Evolutionary conservation across 495 filamentous ascomycete genomes (phyloP).

Genomic region (Lasiosphaeria hispida): DNA sequence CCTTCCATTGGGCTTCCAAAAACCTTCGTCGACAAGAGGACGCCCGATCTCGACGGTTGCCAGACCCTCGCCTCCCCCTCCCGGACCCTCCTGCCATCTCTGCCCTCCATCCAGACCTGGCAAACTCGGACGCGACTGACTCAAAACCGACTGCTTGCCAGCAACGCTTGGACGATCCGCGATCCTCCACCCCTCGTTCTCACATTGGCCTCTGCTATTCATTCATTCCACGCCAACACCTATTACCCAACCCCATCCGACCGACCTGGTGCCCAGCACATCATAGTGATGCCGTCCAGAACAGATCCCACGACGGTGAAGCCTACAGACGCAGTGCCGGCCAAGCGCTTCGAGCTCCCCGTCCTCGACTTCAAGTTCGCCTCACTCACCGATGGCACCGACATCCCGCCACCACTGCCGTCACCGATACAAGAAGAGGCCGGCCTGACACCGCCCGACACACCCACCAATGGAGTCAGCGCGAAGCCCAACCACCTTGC

Average conservation of each 20-base stretch:
- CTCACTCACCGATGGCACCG: conserved; percentile 55
- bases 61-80: neutral
- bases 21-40: no score
- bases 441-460: conserved; percentile 35
- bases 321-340: conserved; percentile 15
- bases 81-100: neutral
- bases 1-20: neutral
- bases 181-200: neutral
- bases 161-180: conserved; percentile 19
- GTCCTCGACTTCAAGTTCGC: conserved; percentile 50
- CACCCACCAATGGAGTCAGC: conserved; percentile 24
- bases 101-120: neutral
- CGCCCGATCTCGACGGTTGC: no score
- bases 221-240: conserved; percentile 4
- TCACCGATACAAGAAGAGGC: conserved; percentile 48
- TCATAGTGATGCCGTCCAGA: conserved; percentile 27
- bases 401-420: conserved; percentile 54
- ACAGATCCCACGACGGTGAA: conserved; percentile 19
- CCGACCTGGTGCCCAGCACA: neutral
- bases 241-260: neutral
- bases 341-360: conserved; percentile 53
- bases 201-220: neutral
- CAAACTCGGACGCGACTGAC: neutral
- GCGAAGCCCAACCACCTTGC: conserved; percentile 1
- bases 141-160: neutral